Evolutionary conservation across 2,329 filamentous ascomycete genomes (phyloP).

Genomic region (Lithohypha guttulata): DNA sequence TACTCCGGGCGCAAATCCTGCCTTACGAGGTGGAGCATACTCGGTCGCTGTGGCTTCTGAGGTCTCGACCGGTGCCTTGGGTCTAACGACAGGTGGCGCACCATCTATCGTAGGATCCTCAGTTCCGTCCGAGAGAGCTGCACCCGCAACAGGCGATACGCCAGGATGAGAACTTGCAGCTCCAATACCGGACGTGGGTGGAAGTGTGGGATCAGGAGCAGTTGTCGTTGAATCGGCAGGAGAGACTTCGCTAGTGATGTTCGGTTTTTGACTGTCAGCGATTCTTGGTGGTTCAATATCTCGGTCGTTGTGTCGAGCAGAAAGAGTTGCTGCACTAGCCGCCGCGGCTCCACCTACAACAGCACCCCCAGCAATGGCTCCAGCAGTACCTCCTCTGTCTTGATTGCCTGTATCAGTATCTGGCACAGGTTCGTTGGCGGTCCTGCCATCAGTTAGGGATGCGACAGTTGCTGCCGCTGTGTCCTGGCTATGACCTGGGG

Average conservation of each 20-base stretch:
- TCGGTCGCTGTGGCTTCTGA: constrained; percentile 18
- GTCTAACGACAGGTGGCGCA: constrained; percentile 14
- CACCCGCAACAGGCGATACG: constrained; percentile 12
- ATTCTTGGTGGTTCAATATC: constrained; percentile 4
- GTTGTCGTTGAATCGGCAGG: constrained; percentile 6
- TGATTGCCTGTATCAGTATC: constrained; percentile 5
- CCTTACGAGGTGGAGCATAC: constrained; percentile 16
- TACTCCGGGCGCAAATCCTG: constrained; percentile 11
- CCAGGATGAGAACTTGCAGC: constrained; percentile 9
- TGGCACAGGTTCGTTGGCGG: constrained; percentile 1
- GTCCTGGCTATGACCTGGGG: no score
- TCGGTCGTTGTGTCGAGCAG: constrained; percentile 6
- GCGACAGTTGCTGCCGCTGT: constrained; percentile 3
- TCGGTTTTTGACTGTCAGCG: constrained; percentile 5
- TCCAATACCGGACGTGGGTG: neutral
- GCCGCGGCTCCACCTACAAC: constrained; percentile 3
- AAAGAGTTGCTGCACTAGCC: neutral
- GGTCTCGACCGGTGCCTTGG: constrained; percentile 12
- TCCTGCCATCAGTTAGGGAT: neutral
- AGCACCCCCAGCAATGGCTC: constrained; percentile 1
- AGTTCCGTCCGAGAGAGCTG: constrained; percentile 15
- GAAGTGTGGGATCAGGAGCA: neutral
- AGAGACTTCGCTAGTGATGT: constrained; percentile 6
- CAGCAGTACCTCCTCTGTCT: neutral
- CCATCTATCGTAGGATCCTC: constrained; percentile 16